These are phyloP conservation scores for Massariosphaeria phaeospora DNA, from an alignment of 495 filamentous ascomycete species.

Conservation along the genomic window DNA sequence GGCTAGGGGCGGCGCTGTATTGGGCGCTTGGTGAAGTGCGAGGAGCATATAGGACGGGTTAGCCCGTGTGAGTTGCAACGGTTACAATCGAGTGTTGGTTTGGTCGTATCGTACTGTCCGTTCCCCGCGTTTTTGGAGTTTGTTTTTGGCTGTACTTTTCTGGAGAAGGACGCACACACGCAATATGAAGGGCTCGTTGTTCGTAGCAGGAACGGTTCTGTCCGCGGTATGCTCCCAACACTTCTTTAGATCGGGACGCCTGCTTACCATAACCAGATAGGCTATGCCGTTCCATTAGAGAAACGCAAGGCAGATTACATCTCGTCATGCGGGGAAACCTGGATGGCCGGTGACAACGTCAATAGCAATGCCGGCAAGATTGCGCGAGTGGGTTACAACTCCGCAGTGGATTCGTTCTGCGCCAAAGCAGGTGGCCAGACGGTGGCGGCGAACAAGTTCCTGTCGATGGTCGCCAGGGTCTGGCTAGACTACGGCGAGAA, in stretches of 20 bases:
- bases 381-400: not conserved
- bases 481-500: slow-evolving; percentile 7
- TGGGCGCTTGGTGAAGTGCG: no score
- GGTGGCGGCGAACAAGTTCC: not conserved
- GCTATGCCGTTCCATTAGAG: not conserved
- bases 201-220: no score
- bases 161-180: no score
- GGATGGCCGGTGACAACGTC: slow-evolving; percentile 12
- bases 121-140: no score
- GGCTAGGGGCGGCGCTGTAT: no score
- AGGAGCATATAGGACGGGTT: no score
- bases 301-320: not conserved
- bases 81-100: no score
- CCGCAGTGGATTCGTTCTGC: slow-evolving; percentile 8
- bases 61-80: no score
- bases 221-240: not conserved
- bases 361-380: not conserved
- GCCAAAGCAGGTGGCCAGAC: not conserved
- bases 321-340: slow-evolving; percentile 4
- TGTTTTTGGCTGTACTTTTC: no score
- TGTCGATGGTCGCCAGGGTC: slow-evolving; percentile 6
- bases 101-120: no score
- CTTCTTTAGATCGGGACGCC: not conserved
- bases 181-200: no score
- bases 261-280: not conserved